Evolutionary conservation across 1,284 basidiomycete species (phyloP), one percentile per base, ranked within the genome.

Genomic region (Testicularia cyperi): DNA sequence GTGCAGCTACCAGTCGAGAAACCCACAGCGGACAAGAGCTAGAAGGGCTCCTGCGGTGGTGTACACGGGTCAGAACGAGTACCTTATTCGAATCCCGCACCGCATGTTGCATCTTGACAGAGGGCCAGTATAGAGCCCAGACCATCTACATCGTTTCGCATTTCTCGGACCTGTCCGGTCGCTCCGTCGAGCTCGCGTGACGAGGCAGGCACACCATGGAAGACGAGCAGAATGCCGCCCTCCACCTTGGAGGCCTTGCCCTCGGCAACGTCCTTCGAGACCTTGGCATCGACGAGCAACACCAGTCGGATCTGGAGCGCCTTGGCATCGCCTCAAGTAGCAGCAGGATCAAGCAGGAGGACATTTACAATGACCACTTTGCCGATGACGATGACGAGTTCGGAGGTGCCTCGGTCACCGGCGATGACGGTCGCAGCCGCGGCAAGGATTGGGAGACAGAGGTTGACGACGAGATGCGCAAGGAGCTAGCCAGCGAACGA

Each of bases 341-440:
- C 30, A 44, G 38, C 36, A 61, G 42, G 16, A 58, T 72, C 55
- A 56, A 66, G 23, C 46, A 53, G 37, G 71, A 76, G 28, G 65
- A 74, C 32, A 76, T 76, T 42, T 76, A 76, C 60, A 68, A 72
- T 13, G 66, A 75, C 24, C 60, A 52, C 20, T 76, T 66, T 49
- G 66, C 57, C 27, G 72, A 75, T 18, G 73, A 75, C 13, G 65
- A 65, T 29, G 63, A 70, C 14, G 65, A 68, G 15, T 37, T 65
- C 13, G 54, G 44, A 21, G 40, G 44, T n/a, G 24, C 41, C 19
- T 38, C 46, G 13, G 4, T 15, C 22, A 25, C 21, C 22, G 36
- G 14, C 7, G 24, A 26, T 8, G 24, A 61, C 22, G 57, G 42
- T 26, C 33, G 42, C 18, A 41, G 53, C 5, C 31, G 25, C 22